phyloP scores from a whole-genome alignment of 352 stramenopile genomes.

The Globisporangium cederbergense region DNA sequence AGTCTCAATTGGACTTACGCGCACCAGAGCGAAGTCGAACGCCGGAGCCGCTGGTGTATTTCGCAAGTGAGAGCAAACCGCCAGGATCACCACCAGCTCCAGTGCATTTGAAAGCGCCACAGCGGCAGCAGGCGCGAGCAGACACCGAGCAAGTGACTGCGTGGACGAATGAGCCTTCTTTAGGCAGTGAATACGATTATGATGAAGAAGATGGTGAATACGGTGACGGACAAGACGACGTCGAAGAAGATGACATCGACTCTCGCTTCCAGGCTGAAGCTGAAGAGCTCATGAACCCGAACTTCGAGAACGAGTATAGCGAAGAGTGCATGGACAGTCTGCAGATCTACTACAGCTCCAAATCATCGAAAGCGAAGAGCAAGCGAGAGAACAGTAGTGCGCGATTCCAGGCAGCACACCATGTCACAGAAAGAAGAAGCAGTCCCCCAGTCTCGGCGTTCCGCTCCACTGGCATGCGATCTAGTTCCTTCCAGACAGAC shows the following conservation, averaged over 20 bases:
- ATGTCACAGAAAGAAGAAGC: not conserved
- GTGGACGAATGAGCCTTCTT: not conserved
- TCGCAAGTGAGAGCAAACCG: constrained; percentile 16
- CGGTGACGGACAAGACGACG: not conserved
- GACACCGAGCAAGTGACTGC: not conserved
- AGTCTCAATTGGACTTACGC: constrained; percentile 47
- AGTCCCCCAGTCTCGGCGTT: constrained; percentile 1
- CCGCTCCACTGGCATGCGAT: not conserved
- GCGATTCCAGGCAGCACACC: constrained; percentile 1
- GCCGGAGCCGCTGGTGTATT: constrained; percentile 39
- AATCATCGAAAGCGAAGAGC: constrained; percentile 24
- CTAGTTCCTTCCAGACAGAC: not conserved
- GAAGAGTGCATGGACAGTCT: constrained; percentile 77
- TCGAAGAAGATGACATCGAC: constrained; percentile 32
- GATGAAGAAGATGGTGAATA: constrained; percentile 16
- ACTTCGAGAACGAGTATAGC: constrained; percentile 79
- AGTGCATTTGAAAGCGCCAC: not conserved
- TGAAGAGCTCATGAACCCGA: constrained; percentile 73
- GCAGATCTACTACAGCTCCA: constrained; percentile 61
- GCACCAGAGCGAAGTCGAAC: constrained; percentile 57
- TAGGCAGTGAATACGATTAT: not conserved
- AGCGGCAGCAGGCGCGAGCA: not conserved
- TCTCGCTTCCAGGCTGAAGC: constrained; percentile 48
- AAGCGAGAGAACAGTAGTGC: constrained; percentile 14
- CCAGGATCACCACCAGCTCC: not conserved